Evolutionary conservation across 2,329 filamentous ascomycete genomes (phyloP).

Genomic region (Bipolaris zeicola): DNA sequence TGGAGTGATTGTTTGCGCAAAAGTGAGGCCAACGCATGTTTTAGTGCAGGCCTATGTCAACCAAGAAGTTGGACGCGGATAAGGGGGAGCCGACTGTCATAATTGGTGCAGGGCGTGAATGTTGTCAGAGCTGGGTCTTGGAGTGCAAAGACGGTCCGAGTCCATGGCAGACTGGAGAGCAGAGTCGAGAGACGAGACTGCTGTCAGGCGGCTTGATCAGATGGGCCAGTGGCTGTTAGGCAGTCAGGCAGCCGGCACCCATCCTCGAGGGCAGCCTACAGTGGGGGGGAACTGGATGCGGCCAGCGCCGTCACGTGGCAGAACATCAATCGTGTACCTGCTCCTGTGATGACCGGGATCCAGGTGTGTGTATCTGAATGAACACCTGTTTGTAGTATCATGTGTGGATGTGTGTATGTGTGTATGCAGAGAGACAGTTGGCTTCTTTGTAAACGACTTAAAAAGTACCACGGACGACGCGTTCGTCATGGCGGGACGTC

Average conservation of each 20-base stretch:
- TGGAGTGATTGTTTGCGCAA: slow-evolving; percentile 13
- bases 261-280: slow-evolving; percentile 14
- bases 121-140: slow-evolving; percentile 15
- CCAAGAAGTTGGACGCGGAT: slow-evolving; percentile 30
- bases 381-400: not conserved
- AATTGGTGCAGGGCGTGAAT: slow-evolving; percentile 5
- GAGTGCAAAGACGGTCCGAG: slow-evolving; percentile 2
- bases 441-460: not conserved
- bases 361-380: no score
- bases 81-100: slow-evolving; percentile 25
- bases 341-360: not conserved
- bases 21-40: slow-evolving; percentile 28
- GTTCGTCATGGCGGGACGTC: not conserved
- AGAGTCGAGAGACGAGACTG: slow-evolving; percentile 12
- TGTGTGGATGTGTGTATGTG: not conserved
- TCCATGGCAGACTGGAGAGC: slow-evolving; percentile 22
- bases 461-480: not conserved
- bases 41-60: slow-evolving; percentile 34
- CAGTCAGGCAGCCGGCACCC: slow-evolving; percentile 17
- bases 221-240: slow-evolving; percentile 26
- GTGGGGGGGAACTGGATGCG: slow-evolving; percentile 10
- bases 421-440: not conserved
- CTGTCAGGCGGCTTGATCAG: slow-evolving; percentile 31
- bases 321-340: slow-evolving; percentile 5
- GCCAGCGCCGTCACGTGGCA: slow-evolving; percentile 5